These are phyloP conservation scores for Trametes elegans DNA, from an alignment of 768 basidiomycete genomes.

Conservation along the genomic window DNA sequence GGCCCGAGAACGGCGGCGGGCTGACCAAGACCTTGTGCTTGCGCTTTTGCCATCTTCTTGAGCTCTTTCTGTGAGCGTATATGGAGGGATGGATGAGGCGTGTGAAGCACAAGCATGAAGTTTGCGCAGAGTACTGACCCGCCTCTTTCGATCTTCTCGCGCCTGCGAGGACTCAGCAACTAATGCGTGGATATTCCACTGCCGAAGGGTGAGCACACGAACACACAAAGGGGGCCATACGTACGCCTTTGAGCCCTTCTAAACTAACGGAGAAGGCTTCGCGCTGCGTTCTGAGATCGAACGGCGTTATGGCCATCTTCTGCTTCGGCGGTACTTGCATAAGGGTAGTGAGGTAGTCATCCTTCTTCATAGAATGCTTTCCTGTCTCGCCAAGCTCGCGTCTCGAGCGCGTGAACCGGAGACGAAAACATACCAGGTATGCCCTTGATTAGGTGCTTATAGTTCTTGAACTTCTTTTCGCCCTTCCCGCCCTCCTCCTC, in stretches of 20 bases:
- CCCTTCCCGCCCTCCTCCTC: slow-evolving; percentile 52
- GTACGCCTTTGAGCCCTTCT: slow-evolving; percentile 71
- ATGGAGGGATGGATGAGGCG: not conserved
- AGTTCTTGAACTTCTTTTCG: slow-evolving; percentile 78
- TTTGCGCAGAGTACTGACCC: slow-evolving; percentile 44
- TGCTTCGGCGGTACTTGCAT: slow-evolving; percentile 75
- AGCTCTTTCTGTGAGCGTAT: slow-evolving; percentile 58
- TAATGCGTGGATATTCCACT: slow-evolving; percentile 69
- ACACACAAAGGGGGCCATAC: slow-evolving; percentile 29
- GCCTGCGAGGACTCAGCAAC: slow-evolving; percentile 72
- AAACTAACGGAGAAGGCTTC: slow-evolving; percentile 73
- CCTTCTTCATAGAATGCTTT: slow-evolving; percentile 80
- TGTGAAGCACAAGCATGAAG: not conserved
- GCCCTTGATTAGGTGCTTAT: slow-evolving; percentile 74
- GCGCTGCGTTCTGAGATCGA: slow-evolving; percentile 64
- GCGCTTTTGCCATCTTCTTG: slow-evolving; percentile 63
- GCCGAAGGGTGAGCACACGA: slow-evolving; percentile 6
- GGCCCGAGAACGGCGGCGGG: slow-evolving; percentile 19
- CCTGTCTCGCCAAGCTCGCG: slow-evolving; percentile 37
- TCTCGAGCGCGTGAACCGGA: not conserved
- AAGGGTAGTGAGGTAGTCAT: slow-evolving; percentile 63
- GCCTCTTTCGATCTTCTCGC: slow-evolving; percentile 72
- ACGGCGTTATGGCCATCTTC: slow-evolving; percentile 55
- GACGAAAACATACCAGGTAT: slow-evolving; percentile 55
- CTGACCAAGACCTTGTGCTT: slow-evolving; percentile 32